Evolutionary conservation across 352 stramenopile genomes (phyloP).

Genomic region (Globisporangium uncinulatum): DNA sequence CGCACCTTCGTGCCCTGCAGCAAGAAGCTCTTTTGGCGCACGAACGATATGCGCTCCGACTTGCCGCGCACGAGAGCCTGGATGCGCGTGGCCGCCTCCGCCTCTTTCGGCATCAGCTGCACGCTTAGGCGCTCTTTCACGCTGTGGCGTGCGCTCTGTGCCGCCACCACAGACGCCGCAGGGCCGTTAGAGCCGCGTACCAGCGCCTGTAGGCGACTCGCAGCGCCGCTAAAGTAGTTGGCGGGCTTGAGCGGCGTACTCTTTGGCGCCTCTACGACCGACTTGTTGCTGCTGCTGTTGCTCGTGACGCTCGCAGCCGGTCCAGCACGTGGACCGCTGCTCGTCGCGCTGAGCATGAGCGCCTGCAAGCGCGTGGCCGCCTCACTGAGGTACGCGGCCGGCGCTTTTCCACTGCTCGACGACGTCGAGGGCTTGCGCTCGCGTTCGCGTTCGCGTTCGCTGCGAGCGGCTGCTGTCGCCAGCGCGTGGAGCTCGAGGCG

Average conservation of each 20-base stretch:
- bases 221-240: slow-evolving; percentile 31
- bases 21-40: slow-evolving; percentile 48
- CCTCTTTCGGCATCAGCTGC: slow-evolving; percentile 22
- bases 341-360: slow-evolving; percentile 18
- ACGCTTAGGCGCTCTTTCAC: neutral
- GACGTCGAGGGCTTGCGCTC: neutral
- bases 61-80: slow-evolving; percentile 63
- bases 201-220: slow-evolving; percentile 28
- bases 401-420: neutral
- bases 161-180: too few species aligned
- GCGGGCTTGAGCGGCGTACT: slow-evolving; percentile 15
- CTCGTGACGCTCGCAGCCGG: slow-evolving; percentile 10
- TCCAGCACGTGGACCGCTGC: slow-evolving; percentile 4
- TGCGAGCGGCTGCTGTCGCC: slow-evolving; percentile 1
- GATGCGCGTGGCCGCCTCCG: slow-evolving; percentile 42
- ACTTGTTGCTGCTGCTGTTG: slow-evolving; percentile 18
- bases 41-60: slow-evolving; percentile 38
- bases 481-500: slow-evolving; percentile 34
- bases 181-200: slow-evolving; percentile 16
- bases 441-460: neutral
- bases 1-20: slow-evolving; percentile 67
- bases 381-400: slow-evolving; percentile 21
- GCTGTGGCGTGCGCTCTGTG: neutral
- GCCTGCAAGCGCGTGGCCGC: slow-evolving; percentile 33
- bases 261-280: slow-evolving; percentile 7